Evolutionary conservation across 1,284 basidiomycete genomes (phyloP).

Genomic region (Cutaneotrichosporon sp.): DNA sequence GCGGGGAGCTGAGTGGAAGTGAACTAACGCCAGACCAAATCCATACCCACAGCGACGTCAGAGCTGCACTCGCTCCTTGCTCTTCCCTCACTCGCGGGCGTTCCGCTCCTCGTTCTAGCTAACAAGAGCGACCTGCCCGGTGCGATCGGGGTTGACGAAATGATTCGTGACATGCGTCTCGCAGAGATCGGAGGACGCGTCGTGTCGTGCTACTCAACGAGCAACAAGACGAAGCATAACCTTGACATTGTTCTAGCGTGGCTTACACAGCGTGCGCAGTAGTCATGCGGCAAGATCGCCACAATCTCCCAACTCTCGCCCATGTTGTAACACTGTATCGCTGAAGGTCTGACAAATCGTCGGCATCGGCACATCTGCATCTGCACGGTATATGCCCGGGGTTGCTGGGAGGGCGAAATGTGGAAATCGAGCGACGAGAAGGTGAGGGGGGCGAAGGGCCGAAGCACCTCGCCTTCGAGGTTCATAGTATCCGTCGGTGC

Average conservation of each 20-base stretch:
- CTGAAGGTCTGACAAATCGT: too few relatives aligned
- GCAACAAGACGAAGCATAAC: slow-evolving; percentile 91
- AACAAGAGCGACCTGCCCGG: slow-evolving; percentile 90
- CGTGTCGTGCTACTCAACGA: slow-evolving; percentile 60
- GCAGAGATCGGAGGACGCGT: slow-evolving; percentile 76
- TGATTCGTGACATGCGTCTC: slow-evolving; percentile 74
- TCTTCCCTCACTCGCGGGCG: slow-evolving; percentile 66
- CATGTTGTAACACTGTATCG: too few relatives aligned
- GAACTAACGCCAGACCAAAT: slow-evolving; percentile 57
- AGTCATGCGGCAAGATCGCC: too few relatives aligned
- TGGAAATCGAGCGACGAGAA: too few relatives aligned
- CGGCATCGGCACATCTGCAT: too few relatives aligned
- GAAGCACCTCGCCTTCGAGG: too few relatives aligned
- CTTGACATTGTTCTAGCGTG: slow-evolving; percentile 55
- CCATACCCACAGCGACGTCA: slow-evolving; percentile 78
- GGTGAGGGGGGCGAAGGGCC: too few relatives aligned
- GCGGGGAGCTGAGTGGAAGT: neutral
- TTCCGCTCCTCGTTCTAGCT: slow-evolving; percentile 85
- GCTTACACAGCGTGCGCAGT: slow-evolving; percentile 44
- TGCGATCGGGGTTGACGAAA: slow-evolving; percentile 75
- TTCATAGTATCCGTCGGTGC: too few relatives aligned
- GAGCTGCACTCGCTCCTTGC: slow-evolving; percentile 82
- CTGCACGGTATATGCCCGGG: too few relatives aligned
- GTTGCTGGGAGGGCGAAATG: too few relatives aligned
- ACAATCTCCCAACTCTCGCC: too few relatives aligned